Evolutionary conservation across 2,329 filamentous ascomycete species (phyloP), one percentile per base, ranked within the genome.

Genomic region (Cordyceps javanica): DNA sequence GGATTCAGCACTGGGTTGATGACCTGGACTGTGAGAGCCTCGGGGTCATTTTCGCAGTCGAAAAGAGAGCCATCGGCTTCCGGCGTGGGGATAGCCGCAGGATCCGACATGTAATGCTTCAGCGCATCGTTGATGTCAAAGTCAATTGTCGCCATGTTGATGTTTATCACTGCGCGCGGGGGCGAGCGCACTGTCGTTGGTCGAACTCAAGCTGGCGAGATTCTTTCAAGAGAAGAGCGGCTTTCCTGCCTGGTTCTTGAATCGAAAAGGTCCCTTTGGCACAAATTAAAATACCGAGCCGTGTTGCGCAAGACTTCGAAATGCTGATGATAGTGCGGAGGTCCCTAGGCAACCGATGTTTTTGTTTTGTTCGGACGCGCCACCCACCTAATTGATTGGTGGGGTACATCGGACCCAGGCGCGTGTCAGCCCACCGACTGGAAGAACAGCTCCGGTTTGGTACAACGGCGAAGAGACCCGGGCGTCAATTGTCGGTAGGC

Each of bases 121-220:
- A 97, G 88, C 63, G 91, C 91, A 77, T 96, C 89, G 72, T 97
- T 96, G 74, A 99, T 90, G 73, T 97, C 90, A 76, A 99, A 99
- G 68, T 87, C 82, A 70, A 91, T 82, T 77, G 89, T 89, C 68
- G 79, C 88, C 86, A 88, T 88, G 70, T 72, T 66, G 72, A 65
- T 68, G 67, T 64, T 64, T 59, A 55, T 57, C 50, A 54, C 60
- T 60, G 56, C 61, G 60, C 64, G 63, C 51, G 32, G 26, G 41
- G 61, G 65, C 48, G 58, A 59, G 50, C 57, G 56, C 64, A 62
- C 36, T 34, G 19, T 51, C 38, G 55, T 59, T 48, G 49, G 36
- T 57, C 45, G 39, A 42, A n/a, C 26, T 56, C 53, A 42, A 44
- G 21, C n/a, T 23, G 28, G 34, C 26, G 32, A 26, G 19, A 13